Conservation (phyloP, 352 stramenopile species). For the Phytophthora sp. region DNA sequence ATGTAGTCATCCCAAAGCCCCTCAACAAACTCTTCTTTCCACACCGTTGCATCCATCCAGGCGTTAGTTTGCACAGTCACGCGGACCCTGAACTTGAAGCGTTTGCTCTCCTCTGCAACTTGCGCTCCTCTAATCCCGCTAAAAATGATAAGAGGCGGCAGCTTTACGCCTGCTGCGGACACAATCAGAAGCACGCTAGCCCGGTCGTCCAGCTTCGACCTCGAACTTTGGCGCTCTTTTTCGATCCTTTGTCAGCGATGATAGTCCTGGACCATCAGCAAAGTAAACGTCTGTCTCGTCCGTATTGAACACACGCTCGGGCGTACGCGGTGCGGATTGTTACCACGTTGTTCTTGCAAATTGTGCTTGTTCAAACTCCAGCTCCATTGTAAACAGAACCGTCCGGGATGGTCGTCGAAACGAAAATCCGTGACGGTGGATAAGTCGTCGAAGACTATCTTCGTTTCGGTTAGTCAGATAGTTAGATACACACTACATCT, state of each 20-base stretch:
- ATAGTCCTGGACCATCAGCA: background rate
- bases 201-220: background rate
- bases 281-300: background rate
- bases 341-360: background rate
- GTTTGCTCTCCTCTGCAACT: background rate
- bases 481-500: too few relatives aligned
- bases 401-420: background rate
- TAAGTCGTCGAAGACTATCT: background rate
- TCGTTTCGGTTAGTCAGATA: background rate
- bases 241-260: background rate
- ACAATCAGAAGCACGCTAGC: background rate
- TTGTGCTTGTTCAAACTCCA: background rate
- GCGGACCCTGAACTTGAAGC: background rate
- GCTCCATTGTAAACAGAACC: background rate
- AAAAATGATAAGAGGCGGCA: background rate
- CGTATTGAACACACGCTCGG: background rate
- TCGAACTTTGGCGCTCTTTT: background rate
- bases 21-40: background rate
- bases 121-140: background rate
- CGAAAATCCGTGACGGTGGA: background rate
- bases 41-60: constrained; percentile 1
- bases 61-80: background rate
- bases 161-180: background rate
- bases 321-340: background rate
- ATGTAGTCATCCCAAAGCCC: background rate